Evolutionary conservation across 371 early-diverging fungal genomes (phyloP).

Genomic region (Dentiscutata heterogama): DNA sequence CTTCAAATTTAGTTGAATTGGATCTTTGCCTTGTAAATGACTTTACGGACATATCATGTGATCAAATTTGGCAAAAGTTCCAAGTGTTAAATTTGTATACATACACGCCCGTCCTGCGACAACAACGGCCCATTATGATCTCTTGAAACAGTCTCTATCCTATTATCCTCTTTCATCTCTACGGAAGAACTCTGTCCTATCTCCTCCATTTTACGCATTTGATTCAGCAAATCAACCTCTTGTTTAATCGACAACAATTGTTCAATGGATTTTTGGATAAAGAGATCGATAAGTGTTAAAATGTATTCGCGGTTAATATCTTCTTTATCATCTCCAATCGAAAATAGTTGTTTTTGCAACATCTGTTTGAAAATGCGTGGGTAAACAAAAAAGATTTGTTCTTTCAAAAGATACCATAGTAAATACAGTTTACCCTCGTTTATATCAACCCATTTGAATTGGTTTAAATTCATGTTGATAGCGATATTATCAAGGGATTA

Average conservation of each 20-base stretch:
- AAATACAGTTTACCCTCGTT: too few relatives aligned
- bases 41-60: too few relatives aligned
- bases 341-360: constrained; percentile 52
- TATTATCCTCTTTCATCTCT: constrained; percentile 41
- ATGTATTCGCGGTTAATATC: constrained; percentile 76
- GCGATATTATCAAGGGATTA: too few relatives aligned
- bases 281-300: constrained; percentile 67
- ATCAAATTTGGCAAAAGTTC: constrained; percentile 19
- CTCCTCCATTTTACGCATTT: constrained; percentile 65
- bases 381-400: background rate
- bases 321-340: constrained; percentile 57
- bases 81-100: background rate
- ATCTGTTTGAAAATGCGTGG: constrained; percentile 35
- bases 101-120: constrained; percentile 67
- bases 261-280: constrained; percentile 72
- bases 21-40: too few relatives aligned
- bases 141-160: constrained; percentile 52
- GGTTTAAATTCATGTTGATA: too few relatives aligned
- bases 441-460: too few relatives aligned
- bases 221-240: constrained; percentile 78
- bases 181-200: constrained; percentile 44
- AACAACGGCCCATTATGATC: constrained; percentile 61
- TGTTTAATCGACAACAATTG: constrained; percentile 73
- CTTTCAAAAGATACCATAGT: background rate
- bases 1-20: too few relatives aligned